phyloP scores from a whole-genome alignment of 371 early-diverging fungal species.

The Mortierella polycephala region DNA sequence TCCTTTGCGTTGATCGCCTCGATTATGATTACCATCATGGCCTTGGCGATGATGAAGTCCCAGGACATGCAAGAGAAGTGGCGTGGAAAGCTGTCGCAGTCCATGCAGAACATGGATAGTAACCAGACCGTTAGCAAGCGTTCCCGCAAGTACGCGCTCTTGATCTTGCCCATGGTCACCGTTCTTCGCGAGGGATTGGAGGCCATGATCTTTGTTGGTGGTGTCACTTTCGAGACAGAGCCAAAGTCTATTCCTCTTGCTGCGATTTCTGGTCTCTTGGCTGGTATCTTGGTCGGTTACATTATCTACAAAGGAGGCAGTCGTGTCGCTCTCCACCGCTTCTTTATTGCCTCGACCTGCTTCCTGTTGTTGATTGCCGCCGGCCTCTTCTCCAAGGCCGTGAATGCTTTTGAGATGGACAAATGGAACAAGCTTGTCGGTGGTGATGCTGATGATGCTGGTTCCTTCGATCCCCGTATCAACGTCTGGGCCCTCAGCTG shows the following conservation, averaged over 20 bases:
- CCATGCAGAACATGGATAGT: slow-evolving; percentile 58
- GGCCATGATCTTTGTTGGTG: slow-evolving; percentile 85
- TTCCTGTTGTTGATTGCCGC: slow-evolving; percentile 82
- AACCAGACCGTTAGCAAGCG: slow-evolving; percentile 59
- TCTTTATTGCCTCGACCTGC: slow-evolving; percentile 78
- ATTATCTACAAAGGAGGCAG: slow-evolving; percentile 77
- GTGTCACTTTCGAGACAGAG: slow-evolving; percentile 76
- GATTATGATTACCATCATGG: slow-evolving; percentile 77
- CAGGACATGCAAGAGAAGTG: slow-evolving; percentile 79
- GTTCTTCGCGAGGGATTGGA: slow-evolving; percentile 88
- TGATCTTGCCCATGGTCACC: slow-evolving; percentile 84
- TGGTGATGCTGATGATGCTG: slow-evolving; percentile 63
- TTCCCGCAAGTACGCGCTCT: slow-evolving; percentile 71
- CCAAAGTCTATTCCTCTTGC: slow-evolving; percentile 84
- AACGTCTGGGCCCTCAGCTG: slow-evolving; percentile 63
- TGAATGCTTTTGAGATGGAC: slow-evolving; percentile 55
- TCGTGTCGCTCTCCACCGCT: slow-evolving; percentile 75
- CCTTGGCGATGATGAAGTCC: slow-evolving; percentile 76
- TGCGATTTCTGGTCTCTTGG: slow-evolving; percentile 74
- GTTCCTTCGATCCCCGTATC: slow-evolving; percentile 57
- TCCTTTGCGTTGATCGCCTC: slow-evolving; percentile 77
- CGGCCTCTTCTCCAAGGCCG: slow-evolving; percentile 72
- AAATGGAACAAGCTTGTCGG: slow-evolving; percentile 65
- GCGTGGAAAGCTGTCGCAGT: slow-evolving; percentile 66
- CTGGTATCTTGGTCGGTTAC: slow-evolving; percentile 75